Evolutionary conservation across 345 rosid genomes (phyloP).

Genomic region (Sapria himalayana): DNA sequence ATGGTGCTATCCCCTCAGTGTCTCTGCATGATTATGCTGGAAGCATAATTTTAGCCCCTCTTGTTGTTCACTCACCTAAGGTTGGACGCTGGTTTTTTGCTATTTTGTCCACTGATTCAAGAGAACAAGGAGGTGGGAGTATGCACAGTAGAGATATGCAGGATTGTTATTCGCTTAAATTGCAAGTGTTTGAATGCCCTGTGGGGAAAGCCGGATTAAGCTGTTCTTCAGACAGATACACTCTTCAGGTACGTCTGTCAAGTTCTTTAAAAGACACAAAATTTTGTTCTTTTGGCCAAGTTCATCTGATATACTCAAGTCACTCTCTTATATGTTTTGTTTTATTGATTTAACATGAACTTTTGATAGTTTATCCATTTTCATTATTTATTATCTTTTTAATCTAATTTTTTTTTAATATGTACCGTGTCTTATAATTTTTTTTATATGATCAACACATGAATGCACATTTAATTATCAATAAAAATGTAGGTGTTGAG

Average conservation of each 20-base stretch:
- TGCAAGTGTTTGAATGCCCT: slow-evolving; percentile 50
- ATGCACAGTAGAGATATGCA: slow-evolving; percentile 12
- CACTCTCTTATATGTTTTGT: too few species aligned
- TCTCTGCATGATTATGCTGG: slow-evolving; percentile 50
- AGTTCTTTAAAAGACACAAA: too few species aligned
- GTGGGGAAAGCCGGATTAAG: slow-evolving; percentile 60
- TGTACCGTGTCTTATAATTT: too few species aligned
- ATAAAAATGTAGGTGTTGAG: too few species aligned
- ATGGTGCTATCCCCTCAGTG: slow-evolving; percentile 57
- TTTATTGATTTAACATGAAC: too few species aligned
- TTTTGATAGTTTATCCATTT: too few species aligned
- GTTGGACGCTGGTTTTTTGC: slow-evolving; percentile 70
- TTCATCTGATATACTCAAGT: too few species aligned
- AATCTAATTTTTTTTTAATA: too few species aligned
- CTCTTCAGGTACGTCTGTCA: slow-evolving; percentile 39
- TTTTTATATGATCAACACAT: too few species aligned
- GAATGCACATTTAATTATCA: too few species aligned
- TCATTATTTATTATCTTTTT: too few species aligned
- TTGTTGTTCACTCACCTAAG: slow-evolving; percentile 45
- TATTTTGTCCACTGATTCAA: slow-evolving; percentile 26
- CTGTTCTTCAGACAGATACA: slow-evolving; percentile 39
- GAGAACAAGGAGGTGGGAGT: slow-evolving; percentile 17
- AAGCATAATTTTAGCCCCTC: slow-evolving; percentile 27
- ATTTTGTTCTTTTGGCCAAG: too few species aligned
- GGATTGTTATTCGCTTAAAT: slow-evolving; percentile 51